These are phyloP conservation scores for Westerdykella ornata DNA, from an alignment of 2,329 filamentous ascomycete species.

Conservation along the genomic window DNA sequence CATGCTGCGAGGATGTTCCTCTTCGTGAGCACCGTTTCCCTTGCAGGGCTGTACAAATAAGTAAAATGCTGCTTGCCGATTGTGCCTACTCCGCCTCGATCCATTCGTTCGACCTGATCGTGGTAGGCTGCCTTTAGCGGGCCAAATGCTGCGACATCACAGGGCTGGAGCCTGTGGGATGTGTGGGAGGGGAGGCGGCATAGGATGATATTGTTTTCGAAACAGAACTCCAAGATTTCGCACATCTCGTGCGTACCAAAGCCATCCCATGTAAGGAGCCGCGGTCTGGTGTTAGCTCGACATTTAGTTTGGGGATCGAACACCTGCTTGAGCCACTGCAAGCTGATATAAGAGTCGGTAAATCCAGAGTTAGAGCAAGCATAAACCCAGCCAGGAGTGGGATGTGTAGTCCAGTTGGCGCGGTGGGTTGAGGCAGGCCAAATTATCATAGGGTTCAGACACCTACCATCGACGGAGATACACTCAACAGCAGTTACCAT, in stretches of 20 bases:
- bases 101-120: conserved; percentile 10
- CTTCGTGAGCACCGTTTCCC: conserved; percentile 11
- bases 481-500: conserved; percentile 13
- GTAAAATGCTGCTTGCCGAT: conserved; percentile 14
- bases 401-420: conserved; percentile 10
- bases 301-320: conserved; percentile 33
- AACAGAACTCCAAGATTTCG: conserved; percentile 28
- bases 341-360: conserved; percentile 29
- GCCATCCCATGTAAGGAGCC: conserved; percentile 32
- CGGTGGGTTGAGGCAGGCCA: conserved; percentile 12
- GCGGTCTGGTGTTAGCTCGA: conserved; percentile 24
- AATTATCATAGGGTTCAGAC: conserved; percentile 10
- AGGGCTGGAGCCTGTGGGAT: conserved; percentile 13
- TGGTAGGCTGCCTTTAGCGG: conserved; percentile 10
- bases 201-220: conserved; percentile 28
- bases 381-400: conserved; percentile 11
- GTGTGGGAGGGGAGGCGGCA: conserved; percentile 8
- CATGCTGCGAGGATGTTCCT: no score
- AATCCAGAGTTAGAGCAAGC: conserved; percentile 12
- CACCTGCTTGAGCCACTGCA: conserved; percentile 31
- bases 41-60: no score
- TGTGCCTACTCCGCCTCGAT: conserved; percentile 6
- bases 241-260: conserved; percentile 34
- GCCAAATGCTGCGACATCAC: conserved; percentile 7
- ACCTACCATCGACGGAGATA: conserved; percentile 9